These are phyloP conservation scores for Eucalyptus viminalis DNA, from an alignment of 345 rosid species.

Conservation along the genomic window DNA sequence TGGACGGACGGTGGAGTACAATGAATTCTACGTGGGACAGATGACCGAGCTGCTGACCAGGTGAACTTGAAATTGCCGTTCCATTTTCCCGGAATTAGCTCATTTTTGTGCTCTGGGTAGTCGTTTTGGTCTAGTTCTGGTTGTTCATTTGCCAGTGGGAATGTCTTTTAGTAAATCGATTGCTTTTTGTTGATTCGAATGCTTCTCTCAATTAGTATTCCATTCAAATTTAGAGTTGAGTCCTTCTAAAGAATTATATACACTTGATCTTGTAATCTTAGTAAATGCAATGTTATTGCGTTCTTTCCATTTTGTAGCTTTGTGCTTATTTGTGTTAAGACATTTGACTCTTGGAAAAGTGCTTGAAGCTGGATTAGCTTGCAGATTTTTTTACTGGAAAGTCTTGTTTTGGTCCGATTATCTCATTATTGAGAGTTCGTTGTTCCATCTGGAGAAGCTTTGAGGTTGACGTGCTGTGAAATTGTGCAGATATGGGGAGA, in stretches of 20 bases:
- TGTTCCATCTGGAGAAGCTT: neutral
- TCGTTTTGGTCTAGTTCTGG: neutral
- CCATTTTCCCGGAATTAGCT: neutral
- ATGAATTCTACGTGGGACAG: conserved; percentile 80
- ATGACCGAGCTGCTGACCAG: conserved; percentile 75
- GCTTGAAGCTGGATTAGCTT: neutral
- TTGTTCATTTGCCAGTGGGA: neutral
- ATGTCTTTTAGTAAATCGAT: neutral
- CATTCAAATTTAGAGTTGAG: neutral
- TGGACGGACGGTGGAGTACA: conserved; percentile 77
- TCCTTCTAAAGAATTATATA: neutral
- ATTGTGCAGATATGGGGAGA: conserved; percentile 63
- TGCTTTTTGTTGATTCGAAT: neutral
- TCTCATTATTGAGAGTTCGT: neutral
- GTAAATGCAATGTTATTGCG: neutral
- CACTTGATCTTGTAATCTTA: neutral
- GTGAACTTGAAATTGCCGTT: conserved; percentile 8
- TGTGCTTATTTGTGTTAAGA: neutral
- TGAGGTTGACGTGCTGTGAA: neutral
- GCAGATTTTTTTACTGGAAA: neutral
- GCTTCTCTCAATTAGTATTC: neutral
- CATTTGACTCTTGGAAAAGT: neutral
- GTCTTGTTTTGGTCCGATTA: neutral
- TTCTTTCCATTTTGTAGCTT: neutral
- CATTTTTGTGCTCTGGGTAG: neutral